phyloP scores from a whole-genome alignment of 306 rosid genomes.

The Corylus avellana region DNA sequence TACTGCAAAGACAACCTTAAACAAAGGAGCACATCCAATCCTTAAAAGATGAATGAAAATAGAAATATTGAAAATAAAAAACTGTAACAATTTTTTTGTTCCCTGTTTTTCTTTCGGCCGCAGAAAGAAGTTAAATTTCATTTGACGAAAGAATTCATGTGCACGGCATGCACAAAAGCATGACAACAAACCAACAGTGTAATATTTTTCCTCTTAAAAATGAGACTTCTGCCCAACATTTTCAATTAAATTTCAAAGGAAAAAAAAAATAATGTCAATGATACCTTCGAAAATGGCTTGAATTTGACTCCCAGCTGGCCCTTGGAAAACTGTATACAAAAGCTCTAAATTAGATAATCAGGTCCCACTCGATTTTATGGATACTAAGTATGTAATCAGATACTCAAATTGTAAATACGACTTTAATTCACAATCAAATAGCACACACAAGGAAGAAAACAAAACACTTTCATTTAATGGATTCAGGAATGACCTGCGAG shows the following conservation, averaged over 20 bases:
- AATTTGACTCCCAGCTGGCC: slow-evolving; percentile 82
- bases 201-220: neutral
- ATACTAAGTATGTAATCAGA: neutral
- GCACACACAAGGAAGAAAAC: slow-evolving; percentile 15
- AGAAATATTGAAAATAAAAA: too few species aligned
- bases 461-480: slow-evolving; percentile 23
- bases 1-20: neutral
- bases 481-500: slow-evolving; percentile 70
- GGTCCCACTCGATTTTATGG: neutral
- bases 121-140: neutral
- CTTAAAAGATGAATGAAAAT: neutral
- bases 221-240: neutral
- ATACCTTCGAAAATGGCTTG: slow-evolving; percentile 95
- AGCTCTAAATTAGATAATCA: slow-evolving; percentile 14
- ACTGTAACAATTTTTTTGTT: neutral
- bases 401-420: slow-evolving; percentile 19
- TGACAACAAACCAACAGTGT: neutral
- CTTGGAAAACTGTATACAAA: slow-evolving; percentile 68
- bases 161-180: neutral
- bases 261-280: neutral
- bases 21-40: neutral
- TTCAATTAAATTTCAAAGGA: neutral
- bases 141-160: neutral
- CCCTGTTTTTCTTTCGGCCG: neutral
- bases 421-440: slow-evolving; percentile 18